Evolutionary conservation across 805 yeast genomes (phyloP), one percentile per base, ranked within the genome.

Genomic region (fission yeast (Schizosaccharomyces pombe)): DNA sequence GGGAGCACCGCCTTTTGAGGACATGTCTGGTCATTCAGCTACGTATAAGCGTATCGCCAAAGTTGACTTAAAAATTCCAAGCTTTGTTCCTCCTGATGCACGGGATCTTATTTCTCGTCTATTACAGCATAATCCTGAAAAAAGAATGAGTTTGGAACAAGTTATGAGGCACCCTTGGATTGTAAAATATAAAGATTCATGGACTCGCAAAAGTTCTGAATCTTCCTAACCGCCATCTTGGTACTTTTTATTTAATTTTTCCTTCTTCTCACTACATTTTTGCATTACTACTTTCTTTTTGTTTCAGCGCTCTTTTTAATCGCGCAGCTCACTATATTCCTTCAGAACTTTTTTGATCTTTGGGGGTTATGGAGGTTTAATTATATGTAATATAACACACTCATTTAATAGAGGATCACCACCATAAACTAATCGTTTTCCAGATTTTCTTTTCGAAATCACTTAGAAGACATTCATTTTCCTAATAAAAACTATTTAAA

Each of bases 1-100:
- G 3, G 97, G 96, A 0, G 72, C 73, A 52, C 95, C 98, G 0
- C 97, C 97, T 0, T 89, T 89, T 64, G 95, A 86, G 64, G 95
- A 84, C 59, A 73, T 72, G 30, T 78, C 81, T 57, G 79, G 81
- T 54, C 81, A 79, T 57, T 58, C 62, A 29, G 75, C 79, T 16
- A 91, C 97, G 0, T 85, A 83, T 64, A 77, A 77, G 62, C 71
- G 91, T 58, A 91, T 91, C 40, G 79, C 81, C 6, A 76, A 74
- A 57, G 85, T 84, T 3, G 95, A 84, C 62, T 70, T 85, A 58
- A 69, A 71, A 47, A 77, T 86, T 52, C 97, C 97, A 0, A 65
- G 72, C 1, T 79, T 68, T 60, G 75, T 91, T 0, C 77, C 82
- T 52, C 62, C 70, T 0, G 91, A 82, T 57, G 96, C 95, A 1